Conservation (phyloP, 2,329 filamentous ascomycete genomes). For the Trichoderma lentiforme region DNA sequence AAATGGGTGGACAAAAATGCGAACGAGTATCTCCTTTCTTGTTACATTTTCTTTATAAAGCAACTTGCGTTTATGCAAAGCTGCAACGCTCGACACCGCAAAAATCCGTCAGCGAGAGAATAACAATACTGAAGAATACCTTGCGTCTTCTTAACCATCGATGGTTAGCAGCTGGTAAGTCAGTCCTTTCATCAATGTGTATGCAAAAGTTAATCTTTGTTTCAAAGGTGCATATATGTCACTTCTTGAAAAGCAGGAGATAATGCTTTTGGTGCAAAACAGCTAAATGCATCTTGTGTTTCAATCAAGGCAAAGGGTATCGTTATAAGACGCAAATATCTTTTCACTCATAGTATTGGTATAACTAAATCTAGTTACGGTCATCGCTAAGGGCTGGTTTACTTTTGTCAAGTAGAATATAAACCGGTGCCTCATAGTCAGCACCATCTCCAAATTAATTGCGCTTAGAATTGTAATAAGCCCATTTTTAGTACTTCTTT, state of each 20-base stretch:
- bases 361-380: not conserved
- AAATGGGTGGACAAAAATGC: slow-evolving; percentile 26
- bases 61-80: not conserved
- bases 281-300: not conserved
- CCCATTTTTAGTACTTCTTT: not conserved
- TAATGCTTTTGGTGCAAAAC: not conserved
- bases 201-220: not conserved
- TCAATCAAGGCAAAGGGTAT: not conserved
- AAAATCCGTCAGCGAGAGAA: not conserved
- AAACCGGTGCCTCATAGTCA: not conserved
- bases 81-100: not conserved
- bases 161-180: not conserved
- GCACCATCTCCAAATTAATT: not conserved
- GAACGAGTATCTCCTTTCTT: not conserved
- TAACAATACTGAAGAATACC: not conserved
- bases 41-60: not conserved
- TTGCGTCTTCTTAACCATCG: not conserved
- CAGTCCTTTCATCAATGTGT: not conserved
- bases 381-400: not conserved
- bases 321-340: not conserved
- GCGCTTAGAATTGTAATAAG: not conserved
- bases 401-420: not conserved
- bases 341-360: not conserved
- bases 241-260: not conserved
- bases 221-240: not conserved